Conservation (phyloP, 805 yeast species). For the Starmerella ratchasimensis region DNA sequence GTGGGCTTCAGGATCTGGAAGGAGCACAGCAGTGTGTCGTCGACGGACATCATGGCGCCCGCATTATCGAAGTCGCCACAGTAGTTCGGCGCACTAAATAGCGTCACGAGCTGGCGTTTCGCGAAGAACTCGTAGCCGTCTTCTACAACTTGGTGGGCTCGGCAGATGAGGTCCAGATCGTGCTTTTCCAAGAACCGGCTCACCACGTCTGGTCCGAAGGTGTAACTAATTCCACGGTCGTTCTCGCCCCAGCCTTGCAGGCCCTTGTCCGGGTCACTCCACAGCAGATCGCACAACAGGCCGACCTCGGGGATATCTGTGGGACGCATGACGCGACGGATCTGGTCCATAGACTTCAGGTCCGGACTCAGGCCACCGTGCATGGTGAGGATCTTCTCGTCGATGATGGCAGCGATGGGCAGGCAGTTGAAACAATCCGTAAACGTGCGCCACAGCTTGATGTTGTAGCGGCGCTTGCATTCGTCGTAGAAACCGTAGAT, state of each 20-base stretch:
- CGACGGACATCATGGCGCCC: conserved; percentile 99
- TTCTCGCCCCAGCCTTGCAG: conserved; percentile 98
- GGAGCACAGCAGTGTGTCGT: conserved; percentile 88
- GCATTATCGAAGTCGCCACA: conserved; percentile 99
- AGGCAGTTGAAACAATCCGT: conserved; percentile 97
- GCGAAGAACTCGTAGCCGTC: conserved; percentile 97
- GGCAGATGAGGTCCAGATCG: conserved; percentile 93
- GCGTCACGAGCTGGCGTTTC: conserved; percentile 88
- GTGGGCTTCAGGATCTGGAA: conserved; percentile 91
- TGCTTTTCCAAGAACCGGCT: conserved; percentile 91
- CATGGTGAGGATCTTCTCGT: conserved; percentile 96
- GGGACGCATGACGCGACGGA: conserved; percentile 97
- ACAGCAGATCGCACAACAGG: conserved; percentile 81
- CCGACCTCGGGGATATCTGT: conserved; percentile 99
- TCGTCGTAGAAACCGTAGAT: conserved; percentile 97
- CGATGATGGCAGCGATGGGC: conserved; percentile 97
- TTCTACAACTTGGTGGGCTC: conserved; percentile 98
- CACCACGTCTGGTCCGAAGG: conserved; percentile 99
- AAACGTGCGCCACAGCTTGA: conserved; percentile 96
- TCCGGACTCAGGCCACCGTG: conserved; percentile 98
- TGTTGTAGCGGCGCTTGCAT: conserved; percentile 91
- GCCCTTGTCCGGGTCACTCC: conserved; percentile 99
- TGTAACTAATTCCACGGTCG: conserved; percentile 96
- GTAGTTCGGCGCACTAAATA: conserved; percentile 93
- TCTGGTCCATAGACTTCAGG: conserved; percentile 95